Evolutionary conservation across 2,329 filamentous ascomycete genomes (phyloP).

Genomic region (Hymenoscyphus salicellus): DNA sequence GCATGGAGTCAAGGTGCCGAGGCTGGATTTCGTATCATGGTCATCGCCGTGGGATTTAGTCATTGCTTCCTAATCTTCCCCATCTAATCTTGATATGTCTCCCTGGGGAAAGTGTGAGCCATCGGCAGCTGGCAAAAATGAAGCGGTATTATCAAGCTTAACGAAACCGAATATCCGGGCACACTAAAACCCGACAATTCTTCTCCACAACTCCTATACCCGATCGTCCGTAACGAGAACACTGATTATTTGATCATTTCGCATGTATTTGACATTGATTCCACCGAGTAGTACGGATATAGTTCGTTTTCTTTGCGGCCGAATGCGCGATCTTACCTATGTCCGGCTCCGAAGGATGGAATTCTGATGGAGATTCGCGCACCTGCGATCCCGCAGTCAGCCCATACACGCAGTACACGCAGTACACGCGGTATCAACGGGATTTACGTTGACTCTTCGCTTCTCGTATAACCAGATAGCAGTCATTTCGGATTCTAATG

Average conservation of each 20-base stretch:
- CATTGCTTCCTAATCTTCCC: neutral
- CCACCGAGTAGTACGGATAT: neutral
- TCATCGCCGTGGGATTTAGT: neutral
- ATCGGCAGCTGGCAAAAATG: neutral
- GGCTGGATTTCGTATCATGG: neutral
- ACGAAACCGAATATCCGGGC: neutral
- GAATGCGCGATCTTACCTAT: neutral
- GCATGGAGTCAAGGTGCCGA: neutral
- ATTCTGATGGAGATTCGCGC: neutral
- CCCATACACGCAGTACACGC: neutral
- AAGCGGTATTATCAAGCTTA: slow-evolving; percentile 1
- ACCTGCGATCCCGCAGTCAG: neutral
- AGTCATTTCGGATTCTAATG: neutral
- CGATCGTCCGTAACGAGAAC: neutral
- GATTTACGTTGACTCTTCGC: neutral
- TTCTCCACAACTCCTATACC: neutral
- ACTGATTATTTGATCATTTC: neutral
- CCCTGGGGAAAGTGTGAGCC: neutral
- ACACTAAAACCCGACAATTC: neutral
- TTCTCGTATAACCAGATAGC: neutral
- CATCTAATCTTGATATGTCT: neutral
- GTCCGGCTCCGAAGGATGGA: neutral
- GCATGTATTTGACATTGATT: neutral
- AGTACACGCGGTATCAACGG: neutral
- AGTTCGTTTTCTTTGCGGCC: neutral